Conservation (phyloP, 768 basidiomycete genomes). For the Rhodotorula sphaerocarpa region DNA sequence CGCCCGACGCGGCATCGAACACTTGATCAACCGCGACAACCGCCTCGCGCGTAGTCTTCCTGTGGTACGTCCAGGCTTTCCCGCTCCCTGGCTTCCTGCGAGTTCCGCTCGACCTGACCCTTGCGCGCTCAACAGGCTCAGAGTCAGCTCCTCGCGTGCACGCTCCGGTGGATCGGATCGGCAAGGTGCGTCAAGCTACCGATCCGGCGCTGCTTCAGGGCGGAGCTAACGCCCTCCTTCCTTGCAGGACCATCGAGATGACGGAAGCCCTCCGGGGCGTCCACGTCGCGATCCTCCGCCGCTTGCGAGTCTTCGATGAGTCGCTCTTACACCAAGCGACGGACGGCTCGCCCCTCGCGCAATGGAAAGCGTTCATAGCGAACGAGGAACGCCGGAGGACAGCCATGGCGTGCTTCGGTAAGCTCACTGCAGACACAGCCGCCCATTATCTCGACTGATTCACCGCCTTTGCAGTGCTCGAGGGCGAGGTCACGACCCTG, state of each 20-base stretch:
- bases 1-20: not conserved
- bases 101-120: not conserved
- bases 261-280: not conserved
- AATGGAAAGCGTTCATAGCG: slow-evolving; percentile 4
- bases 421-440: not conserved
- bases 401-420: slow-evolving; percentile 2
- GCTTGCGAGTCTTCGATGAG: not conserved
- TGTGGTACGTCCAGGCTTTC: not conserved
- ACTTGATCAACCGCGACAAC: slow-evolving; percentile 6
- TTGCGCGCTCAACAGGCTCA: not conserved
- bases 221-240: not conserved
- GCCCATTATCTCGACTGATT: not conserved
- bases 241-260: not conserved
- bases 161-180: not conserved
- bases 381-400: slow-evolving; percentile 8
- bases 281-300: not conserved
- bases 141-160: not conserved
- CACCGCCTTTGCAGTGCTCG: not conserved
- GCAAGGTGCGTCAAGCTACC: not conserved
- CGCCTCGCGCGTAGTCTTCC: not conserved
- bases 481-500: not conserved
- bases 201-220: too few relatives aligned
- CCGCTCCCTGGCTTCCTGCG: too few relatives aligned
- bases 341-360: not conserved
- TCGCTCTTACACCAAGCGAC: not conserved